Conservation (phyloP, 768 basidiomycete species). For the Auricularia sp. region DNA sequence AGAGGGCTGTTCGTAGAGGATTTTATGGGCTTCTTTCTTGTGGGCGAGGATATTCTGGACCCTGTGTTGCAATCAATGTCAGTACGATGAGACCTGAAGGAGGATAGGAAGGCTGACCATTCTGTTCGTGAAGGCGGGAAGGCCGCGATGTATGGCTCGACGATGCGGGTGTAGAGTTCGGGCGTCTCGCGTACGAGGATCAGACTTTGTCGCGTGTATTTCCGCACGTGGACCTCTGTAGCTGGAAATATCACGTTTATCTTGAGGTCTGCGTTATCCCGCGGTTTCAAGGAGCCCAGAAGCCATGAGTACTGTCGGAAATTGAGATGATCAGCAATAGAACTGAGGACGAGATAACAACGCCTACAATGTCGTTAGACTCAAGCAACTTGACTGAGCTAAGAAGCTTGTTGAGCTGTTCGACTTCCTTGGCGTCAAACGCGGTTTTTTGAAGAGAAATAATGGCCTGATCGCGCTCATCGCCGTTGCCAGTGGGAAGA, state of each 20-base stretch:
- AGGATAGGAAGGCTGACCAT: constrained; percentile 43
- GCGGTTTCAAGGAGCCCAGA: constrained; percentile 54
- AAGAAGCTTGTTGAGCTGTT: constrained; percentile 28
- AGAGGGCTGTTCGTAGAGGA: constrained; percentile 51
- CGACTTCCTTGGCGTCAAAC: constrained; percentile 32
- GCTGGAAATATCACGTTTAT: constrained; percentile 82
- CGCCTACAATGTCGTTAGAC: constrained; percentile 58
- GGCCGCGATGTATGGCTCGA: constrained; percentile 67
- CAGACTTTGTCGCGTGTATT: constrained; percentile 72
- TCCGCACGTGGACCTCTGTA: constrained; percentile 80
- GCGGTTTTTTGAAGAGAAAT: constrained; percentile 72
- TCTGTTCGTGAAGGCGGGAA: constrained; percentile 70
- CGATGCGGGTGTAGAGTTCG: constrained; percentile 56
- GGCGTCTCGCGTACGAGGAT: constrained; percentile 80
- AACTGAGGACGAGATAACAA: neutral
- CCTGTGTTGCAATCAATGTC: constrained; percentile 35
- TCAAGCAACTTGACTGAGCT: constrained; percentile 40
- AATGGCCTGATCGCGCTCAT: constrained; percentile 41
- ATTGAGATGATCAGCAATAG: neutral
- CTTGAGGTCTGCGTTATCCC: constrained; percentile 56
- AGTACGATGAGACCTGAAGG: neutral
- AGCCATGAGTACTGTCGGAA: constrained; percentile 65
- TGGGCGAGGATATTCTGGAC: constrained; percentile 77
- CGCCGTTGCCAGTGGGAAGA: constrained; percentile 22
- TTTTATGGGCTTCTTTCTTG: constrained; percentile 58